Percentiles rank a stretch among this genome's conserved stretches.
These are phyloP conservation scores for Ceratopteris richardii DNA, from an alignment of 75 land plant genomes.

Conservation along the genomic window DNA sequence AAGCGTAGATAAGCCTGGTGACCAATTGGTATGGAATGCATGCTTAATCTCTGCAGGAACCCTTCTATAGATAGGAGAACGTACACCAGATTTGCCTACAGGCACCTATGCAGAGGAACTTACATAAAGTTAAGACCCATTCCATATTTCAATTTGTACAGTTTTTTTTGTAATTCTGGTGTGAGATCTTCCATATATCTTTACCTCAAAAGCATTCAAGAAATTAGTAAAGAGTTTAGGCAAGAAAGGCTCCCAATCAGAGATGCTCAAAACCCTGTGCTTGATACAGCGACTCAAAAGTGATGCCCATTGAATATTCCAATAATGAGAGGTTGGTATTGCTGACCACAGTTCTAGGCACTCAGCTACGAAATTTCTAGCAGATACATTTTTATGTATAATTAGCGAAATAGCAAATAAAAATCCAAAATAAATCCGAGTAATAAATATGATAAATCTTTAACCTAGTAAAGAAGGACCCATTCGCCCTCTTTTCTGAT, in stretches of 20 bases:
- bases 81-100: slow-evolving; percentile 4
- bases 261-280: slow-evolving; percentile 19
- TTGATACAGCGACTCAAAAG: slow-evolving; percentile 75
- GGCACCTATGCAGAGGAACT: not conserved
- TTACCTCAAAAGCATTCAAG: slow-evolving; percentile 90
- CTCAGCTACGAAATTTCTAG: slow-evolving; percentile 66
- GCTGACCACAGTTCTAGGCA: slow-evolving; percentile 64
- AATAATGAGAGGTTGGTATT: slow-evolving; percentile 83
- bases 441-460: not conserved
- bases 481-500: slow-evolving; percentile 22
- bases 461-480: slow-evolving; percentile 4
- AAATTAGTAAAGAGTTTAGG: slow-evolving; percentile 68
- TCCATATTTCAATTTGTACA: not conserved
- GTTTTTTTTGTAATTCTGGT: not conserved
- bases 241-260: slow-evolving; percentile 66
- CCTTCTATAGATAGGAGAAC: slow-evolving; percentile 3
- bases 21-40: slow-evolving; percentile 6
- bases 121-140: not conserved
- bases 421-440: too few species aligned
- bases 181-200: too few species aligned
- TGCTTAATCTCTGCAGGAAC: slow-evolving; percentile 2
- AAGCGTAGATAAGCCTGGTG: slow-evolving; percentile 10
- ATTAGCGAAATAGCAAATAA: too few species aligned
- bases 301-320: slow-evolving; percentile 88
- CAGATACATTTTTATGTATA: slow-evolving; percentile 6